Evolutionary conservation across 257 asterid genomes (phyloP), one percentile per base, ranked within the genome.

Genomic region (Solanum commersonii): DNA sequence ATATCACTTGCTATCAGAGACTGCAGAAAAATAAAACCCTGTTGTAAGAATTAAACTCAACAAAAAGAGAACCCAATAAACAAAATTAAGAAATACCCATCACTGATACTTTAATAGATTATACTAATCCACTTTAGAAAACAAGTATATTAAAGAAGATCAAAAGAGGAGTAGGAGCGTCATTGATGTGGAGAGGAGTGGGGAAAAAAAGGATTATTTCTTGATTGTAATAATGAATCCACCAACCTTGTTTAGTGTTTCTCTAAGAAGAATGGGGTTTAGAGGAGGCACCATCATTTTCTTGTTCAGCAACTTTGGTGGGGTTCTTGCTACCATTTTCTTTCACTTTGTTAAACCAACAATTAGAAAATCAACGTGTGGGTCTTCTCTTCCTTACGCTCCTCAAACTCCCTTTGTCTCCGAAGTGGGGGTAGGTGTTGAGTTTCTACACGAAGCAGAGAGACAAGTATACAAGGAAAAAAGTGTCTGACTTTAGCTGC

Each of bases 321-420:
- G 98, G 90, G 88, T 93, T 94, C 98, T 94, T 18, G 99, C 98
- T 49, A 96, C 99, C 99, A 97, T 97, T 90, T 88, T 88, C 40
- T 70, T 35, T 73, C 38, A 29, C 71, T 6, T 6, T 20, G 49
- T 79, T 18, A 85, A 9, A 13, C 56, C 56, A 23, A 22, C 49
- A 14, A 10, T 40, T 40, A 15, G 25, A 60, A 38, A 74, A 78
- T 25, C 15, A 14, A 38, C 63, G 44, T 63, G 25, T 10, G 83
- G 85, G 86, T 83, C 79, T 52, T 46, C 40, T 63, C 85, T 65
- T 35, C 89, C 35, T 46, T 76, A 44, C 86, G 85, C 89, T 27
- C 77, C 34, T 46, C 68, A 71, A 90, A 88, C 79, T 81, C 63
- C 70, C 83, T 49, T 77, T 72, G 73, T 81, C 42, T 86, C 78